phyloP scores from a whole-genome alignment of 2,329 filamentous ascomycete genomes.

The Emericellopsis atlantica region DNA sequence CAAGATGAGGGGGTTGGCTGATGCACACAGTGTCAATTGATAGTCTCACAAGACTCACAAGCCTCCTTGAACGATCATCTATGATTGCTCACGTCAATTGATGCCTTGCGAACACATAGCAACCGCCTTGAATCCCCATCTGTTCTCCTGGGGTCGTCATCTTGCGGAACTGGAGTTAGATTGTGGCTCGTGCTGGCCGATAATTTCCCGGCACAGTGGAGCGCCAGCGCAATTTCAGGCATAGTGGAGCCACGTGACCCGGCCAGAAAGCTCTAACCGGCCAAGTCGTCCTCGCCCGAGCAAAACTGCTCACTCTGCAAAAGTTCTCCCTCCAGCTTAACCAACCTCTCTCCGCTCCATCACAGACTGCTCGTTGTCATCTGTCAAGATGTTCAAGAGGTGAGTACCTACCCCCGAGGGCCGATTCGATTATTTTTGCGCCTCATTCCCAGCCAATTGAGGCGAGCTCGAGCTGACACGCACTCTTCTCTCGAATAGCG shows the following conservation, averaged over 20 bases:
- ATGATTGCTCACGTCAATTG: neutral
- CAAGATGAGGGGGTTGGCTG: neutral
- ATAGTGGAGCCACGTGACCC: constrained; percentile 23
- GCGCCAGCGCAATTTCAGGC: constrained; percentile 13
- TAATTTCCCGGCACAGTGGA: constrained; percentile 5
- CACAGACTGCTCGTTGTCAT: constrained; percentile 52
- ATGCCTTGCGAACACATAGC: neutral
- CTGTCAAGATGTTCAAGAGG: constrained; percentile 75
- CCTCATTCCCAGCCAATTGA: constrained; percentile 28
- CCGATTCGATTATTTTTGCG: constrained; percentile 12
- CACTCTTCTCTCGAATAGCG: constrained; percentile 31
- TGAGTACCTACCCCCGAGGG: constrained; percentile 32
- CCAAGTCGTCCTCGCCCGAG: constrained; percentile 27
- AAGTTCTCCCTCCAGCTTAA: constrained; percentile 34
- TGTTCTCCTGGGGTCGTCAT: neutral
- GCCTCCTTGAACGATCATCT: too few species aligned
- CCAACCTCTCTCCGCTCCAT: constrained; percentile 46
- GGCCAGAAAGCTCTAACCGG: constrained; percentile 29
- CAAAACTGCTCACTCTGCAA: constrained; percentile 36
- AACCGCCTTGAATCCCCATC: neutral
- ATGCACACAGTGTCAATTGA: constrained; percentile 1
- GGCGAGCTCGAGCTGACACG: constrained; percentile 30
- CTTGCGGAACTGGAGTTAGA: neutral
- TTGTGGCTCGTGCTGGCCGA: neutral
- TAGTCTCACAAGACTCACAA: neutral